A percentile compares a stretch with the other conserved stretches of the same genome.
Evolutionary conservation across 2,329 filamentous ascomycete genomes (phyloP).

Genomic region (Penicillium sp.): DNA sequence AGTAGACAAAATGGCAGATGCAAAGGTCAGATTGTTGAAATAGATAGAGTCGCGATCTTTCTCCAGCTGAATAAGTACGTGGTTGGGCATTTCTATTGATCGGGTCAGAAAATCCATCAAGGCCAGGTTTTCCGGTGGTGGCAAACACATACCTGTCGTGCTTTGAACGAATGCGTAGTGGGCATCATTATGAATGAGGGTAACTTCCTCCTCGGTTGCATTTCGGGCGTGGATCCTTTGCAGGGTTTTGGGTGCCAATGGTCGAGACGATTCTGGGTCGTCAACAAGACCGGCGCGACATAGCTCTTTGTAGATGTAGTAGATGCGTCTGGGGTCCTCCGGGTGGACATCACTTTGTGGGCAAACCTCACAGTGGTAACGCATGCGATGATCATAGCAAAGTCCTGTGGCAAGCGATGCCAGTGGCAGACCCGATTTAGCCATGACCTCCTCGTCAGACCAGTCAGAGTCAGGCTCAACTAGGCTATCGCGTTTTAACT

Average conservation of each 20-base stretch:
- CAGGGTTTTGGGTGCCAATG: conserved; percentile 54
- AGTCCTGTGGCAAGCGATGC: conserved; percentile 66
- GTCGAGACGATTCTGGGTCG: conserved; percentile 50
- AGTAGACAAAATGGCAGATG: conserved; percentile 77
- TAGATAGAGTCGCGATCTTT: conserved; percentile 73
- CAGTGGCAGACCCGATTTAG: conserved; percentile 43
- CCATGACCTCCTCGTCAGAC: conserved; percentile 34
- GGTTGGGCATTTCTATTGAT: conserved; percentile 46
- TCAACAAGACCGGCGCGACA: conserved; percentile 77
- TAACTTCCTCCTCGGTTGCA: conserved; percentile 77
- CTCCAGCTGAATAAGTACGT: conserved; percentile 67
- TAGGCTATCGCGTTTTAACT: conserved; percentile 29
- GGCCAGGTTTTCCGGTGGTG: not conserved
- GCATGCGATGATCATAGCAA: conserved; percentile 94
- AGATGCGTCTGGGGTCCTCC: conserved; percentile 88
- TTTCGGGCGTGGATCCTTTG: conserved; percentile 71
- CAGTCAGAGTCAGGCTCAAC: conserved; percentile 42
- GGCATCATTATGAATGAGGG: conserved; percentile 69
- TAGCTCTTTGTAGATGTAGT: conserved; percentile 87
- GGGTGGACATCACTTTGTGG: conserved; percentile 72
- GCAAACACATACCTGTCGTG: conserved; percentile 41
- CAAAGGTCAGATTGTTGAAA: conserved; percentile 76
- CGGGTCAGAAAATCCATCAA: conserved; percentile 12
- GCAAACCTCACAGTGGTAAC: conserved; percentile 84
- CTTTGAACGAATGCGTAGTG: conserved; percentile 77